Base-by-base conservation (phyloP, 1,284 basidiomycete genomes). In the Ceratobasidium sp. region DNA sequence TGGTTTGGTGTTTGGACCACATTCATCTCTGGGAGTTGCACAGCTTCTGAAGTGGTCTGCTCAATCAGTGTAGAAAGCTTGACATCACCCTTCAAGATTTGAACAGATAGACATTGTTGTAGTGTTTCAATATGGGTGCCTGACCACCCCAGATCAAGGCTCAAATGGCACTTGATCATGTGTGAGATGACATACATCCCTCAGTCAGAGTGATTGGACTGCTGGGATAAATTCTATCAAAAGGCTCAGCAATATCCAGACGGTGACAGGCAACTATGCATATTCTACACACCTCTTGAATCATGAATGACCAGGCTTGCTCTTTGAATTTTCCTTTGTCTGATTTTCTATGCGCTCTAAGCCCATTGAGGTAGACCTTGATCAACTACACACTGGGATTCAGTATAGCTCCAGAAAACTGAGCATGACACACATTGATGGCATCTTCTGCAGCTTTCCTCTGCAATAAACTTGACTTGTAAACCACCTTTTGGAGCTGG, bases 251-350 rank as follows among this genome's bases (percentile, higher is more conserved):
- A 28, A 42, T 40, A 7, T n/a, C n/a, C n/a, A n/a, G 20, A 6
- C 7, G 7, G 20, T 9, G 12, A n/a, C 15, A 28, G 15, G 7
- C 23, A 33, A 63, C 7, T 26, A 33, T 28, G 20, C 18, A 7
- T 56, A 7, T 56, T 56, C 20, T 51, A 20, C 20, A 51, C 26
- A 60, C 28, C 39, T 44, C 64, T 23, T 67, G 20, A n/a, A 15
- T 42, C 4, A 67, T 67, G 26, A 67, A 68, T 26, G 46, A 9
- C 66, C 66, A 68, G 3, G 12, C n/a, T 20, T 26, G 12, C 49
- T 51, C 44, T 44, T 42, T 51, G n/a, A 15, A 68, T 68, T 68
- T 49, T 28, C 66, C 49, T 33, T 26, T n/a, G 44, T 68, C 66
- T 12, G 44, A 39, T 68, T 49, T 49, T 26, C 49, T 6, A 9